A percentile compares a stretch with the other conserved stretches of the same genome.
Conservation (phyloP, 352 stramenopile genomes). For the Globisporangium heterothallicum region DNA sequence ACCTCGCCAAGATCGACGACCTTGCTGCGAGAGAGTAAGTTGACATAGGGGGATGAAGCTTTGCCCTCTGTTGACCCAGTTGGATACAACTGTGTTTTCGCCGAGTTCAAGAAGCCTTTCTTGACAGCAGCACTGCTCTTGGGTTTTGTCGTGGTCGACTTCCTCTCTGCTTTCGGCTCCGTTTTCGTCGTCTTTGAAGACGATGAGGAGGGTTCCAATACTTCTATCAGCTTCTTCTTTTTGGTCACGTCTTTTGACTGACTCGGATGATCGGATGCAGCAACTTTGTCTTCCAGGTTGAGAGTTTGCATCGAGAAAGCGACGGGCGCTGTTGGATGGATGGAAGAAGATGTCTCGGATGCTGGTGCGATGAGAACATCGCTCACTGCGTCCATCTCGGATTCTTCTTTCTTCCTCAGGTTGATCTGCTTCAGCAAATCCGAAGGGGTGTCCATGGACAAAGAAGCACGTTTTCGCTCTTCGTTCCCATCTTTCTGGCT, state of each 20-base stretch:
- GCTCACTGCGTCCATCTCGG: too few species aligned
- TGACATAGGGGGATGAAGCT: constrained; percentile 70
- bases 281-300: neutral
- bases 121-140: constrained; percentile 36
- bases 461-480: neutral
- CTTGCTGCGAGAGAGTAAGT: constrained; percentile 74
- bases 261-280: neutral
- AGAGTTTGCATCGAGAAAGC: neutral
- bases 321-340: neutral
- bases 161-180: neutral
- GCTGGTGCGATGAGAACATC: neutral
- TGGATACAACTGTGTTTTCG: constrained; percentile 60
- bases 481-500: constrained; percentile 8
- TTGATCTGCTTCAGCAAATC: constrained; percentile 57
- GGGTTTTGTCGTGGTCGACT: constrained; percentile 15
- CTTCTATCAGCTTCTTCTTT: constrained; percentile 46
- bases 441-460: constrained; percentile 33
- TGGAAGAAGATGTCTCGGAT: neutral
- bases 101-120: constrained; percentile 69
- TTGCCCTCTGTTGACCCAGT: constrained; percentile 60
- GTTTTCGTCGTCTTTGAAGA: neutral
- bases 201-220: constrained; percentile 17
- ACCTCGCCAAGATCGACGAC: constrained; percentile 62
- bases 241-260: neutral
- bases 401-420: constrained; percentile 12